phyloP scores from a whole-genome alignment of 2,329 filamentous ascomycete genomes.

The Didymellaceae sp. region DNA sequence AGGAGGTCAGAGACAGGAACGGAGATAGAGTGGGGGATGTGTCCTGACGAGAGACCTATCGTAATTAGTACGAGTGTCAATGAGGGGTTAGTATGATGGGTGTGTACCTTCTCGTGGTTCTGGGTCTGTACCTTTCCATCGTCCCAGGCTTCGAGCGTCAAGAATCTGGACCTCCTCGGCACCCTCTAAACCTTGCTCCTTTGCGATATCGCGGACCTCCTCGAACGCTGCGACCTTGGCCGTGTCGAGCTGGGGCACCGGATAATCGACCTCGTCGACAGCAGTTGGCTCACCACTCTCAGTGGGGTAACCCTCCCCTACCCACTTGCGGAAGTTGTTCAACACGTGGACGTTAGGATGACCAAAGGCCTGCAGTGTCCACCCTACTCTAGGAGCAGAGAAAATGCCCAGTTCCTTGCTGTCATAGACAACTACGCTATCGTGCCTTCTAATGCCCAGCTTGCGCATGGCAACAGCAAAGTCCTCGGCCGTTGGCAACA shows the following conservation, averaged over 20 bases:
- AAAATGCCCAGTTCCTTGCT: constrained; percentile 91
- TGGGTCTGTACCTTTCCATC: constrained; percentile 82
- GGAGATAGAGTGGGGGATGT: constrained; percentile 87
- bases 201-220: constrained; percentile 77
- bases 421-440: constrained; percentile 94
- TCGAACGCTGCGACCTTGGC: constrained; percentile 80
- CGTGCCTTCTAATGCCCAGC: constrained; percentile 84
- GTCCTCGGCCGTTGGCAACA: constrained; percentile 81
- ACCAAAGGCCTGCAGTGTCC: constrained; percentile 91
- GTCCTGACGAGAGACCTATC: constrained; percentile 75
- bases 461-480: constrained; percentile 90
- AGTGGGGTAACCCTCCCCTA: constrained; percentile 79
- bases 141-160: constrained; percentile 80
- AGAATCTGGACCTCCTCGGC: constrained; percentile 84
- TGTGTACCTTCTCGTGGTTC: constrained; percentile 79
- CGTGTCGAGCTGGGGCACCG: constrained; percentile 55
- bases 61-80: neutral
- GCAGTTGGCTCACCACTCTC: constrained; percentile 75
- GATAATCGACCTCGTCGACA: constrained; percentile 51
- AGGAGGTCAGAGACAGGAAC: constrained; percentile 81
- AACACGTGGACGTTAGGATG: constrained; percentile 87
- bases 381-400: constrained; percentile 89
- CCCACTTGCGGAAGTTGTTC: constrained; percentile 96
- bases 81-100: no score
- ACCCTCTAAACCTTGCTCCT: constrained; percentile 81